Percentiles rank a stretch among this genome's conserved stretches.
phyloP scores from a whole-genome alignment of 2,329 filamentous ascomycete species.

The Fusarium floridanum region DNA sequence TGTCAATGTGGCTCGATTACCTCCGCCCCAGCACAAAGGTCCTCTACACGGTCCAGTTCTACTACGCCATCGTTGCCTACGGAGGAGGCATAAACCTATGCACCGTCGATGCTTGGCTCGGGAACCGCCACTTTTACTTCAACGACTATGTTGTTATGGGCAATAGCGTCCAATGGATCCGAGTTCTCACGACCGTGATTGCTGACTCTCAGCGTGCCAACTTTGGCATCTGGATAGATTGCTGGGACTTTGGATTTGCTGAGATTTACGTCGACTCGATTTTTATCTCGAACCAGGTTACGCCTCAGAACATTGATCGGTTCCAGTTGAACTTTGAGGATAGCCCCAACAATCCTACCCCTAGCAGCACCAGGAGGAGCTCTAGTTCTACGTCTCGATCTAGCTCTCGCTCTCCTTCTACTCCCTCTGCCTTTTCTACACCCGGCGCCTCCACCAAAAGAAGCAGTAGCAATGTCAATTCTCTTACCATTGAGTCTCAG shows the following conservation, averaged over 20 bases:
- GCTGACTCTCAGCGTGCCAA: background rate
- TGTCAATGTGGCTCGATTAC: constrained; percentile 4
- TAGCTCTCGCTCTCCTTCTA: background rate
- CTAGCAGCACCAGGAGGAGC: background rate
- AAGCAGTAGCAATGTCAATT: background rate
- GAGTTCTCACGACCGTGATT: constrained; percentile 11
- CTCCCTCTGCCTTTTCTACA: background rate
- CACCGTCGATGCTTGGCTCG: background rate
- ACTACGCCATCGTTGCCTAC: constrained; percentile 1
- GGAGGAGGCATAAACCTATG: background rate
- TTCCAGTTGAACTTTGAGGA: constrained; percentile 15
- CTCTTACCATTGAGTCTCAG: background rate
- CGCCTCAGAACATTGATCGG: constrained; percentile 10
- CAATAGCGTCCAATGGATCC: background rate
- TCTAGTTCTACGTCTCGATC: background rate
- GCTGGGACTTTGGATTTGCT: background rate
- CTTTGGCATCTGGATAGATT: constrained; percentile 19
- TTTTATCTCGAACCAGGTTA: constrained; percentile 29
- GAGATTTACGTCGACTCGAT: constrained; percentile 20
- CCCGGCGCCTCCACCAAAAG: background rate
- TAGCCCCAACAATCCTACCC: background rate
- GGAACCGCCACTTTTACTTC: constrained; percentile 3
- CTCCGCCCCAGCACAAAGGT: background rate
- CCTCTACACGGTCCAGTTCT: constrained; percentile 27
- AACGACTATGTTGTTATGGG: background rate